phyloP scores from a whole-genome alignment of 1,284 basidiomycete species.

The Sporisorium reilianum region DNA sequence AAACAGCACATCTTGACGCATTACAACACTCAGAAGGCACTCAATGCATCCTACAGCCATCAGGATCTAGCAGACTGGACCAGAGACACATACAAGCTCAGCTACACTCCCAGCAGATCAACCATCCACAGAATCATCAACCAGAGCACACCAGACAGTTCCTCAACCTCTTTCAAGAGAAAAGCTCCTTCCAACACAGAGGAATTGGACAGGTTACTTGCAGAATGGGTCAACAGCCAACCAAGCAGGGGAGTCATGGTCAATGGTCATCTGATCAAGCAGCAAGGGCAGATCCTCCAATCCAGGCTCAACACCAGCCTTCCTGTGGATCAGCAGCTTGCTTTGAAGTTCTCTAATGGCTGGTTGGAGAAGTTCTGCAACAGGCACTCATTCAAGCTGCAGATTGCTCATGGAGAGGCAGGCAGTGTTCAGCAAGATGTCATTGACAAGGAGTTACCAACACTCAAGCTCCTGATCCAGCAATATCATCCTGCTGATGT shows the following conservation, averaged over 20 bases:
- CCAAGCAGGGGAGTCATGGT: neutral
- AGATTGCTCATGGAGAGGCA: constrained; percentile 1
- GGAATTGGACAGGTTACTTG: neutral
- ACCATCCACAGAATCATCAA: no score
- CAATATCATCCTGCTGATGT: neutral
- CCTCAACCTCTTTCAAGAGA: no score
- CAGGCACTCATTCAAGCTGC: neutral
- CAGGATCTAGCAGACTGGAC: no score
- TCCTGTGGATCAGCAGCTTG: neutral
- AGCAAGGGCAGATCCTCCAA: neutral
- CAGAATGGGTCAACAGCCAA: neutral
- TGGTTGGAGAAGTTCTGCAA: constrained; percentile 2
- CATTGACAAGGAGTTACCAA: neutral
- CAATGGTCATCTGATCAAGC: neutral
- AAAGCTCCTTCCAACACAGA: neutral
- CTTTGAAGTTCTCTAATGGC: constrained; percentile 4
- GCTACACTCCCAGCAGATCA: neutral
- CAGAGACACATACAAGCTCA: neutral
- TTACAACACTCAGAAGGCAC: no score
- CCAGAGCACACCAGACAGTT: no score
- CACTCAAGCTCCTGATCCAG: neutral
- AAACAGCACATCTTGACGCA: no score
- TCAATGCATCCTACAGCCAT: no score
- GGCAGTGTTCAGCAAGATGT: neutral
- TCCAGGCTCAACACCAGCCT: neutral